Base-by-base conservation (phyloP, 176 grass and related monocot genomes). In the Phoenix dactylifera region DNA sequence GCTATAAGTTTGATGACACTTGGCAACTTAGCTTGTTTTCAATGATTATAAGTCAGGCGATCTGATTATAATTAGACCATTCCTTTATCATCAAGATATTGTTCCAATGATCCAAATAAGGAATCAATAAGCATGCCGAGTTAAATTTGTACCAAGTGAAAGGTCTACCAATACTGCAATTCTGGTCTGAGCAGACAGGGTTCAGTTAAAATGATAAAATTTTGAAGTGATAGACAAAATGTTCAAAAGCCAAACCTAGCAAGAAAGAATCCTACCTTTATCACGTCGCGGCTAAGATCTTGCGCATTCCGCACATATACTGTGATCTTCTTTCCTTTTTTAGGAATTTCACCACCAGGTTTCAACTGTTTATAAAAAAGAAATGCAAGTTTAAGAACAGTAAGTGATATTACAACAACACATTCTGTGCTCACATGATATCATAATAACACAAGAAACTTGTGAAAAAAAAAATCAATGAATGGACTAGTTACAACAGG, bases 221-320 rank as follows among this genome's bases (percentile, higher is more conserved):
- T 18, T 29, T 28, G 24, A 16, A 52, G 26, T 26, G 1, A 35
- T 35, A 6, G 32, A 39, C 35, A 15, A 4, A 16, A 26, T 17
- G 9, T 16, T 10, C 16, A 14, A 26, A 26, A 4, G 12, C 5
- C n/a, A 14, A 55, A 54, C 0, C 20, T 18, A 71, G 24, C 18
- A 50, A 70, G 69, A 67, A 6, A 67, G 22, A 68, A 18, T 18
- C 66, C 65, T 60, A 96, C 91, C 91, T 96, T 96, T 72, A 96
- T 96, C 65, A 96, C 92, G 75, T 96, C 92, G 26, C 86, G 92
- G 77, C 67, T 77, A 79, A 96, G 92, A 81, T 96, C 92, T 77
- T 62, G 68, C 44, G 65, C 52, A 53, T 82, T 85, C 69, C 54
- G 60, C 76, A 90, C 83, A 60, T 3, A 17, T 49, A 91, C 51